Evolutionary conservation across 2,329 filamentous ascomycete species (phyloP).

Genomic region (Blastomyces parvus): DNA sequence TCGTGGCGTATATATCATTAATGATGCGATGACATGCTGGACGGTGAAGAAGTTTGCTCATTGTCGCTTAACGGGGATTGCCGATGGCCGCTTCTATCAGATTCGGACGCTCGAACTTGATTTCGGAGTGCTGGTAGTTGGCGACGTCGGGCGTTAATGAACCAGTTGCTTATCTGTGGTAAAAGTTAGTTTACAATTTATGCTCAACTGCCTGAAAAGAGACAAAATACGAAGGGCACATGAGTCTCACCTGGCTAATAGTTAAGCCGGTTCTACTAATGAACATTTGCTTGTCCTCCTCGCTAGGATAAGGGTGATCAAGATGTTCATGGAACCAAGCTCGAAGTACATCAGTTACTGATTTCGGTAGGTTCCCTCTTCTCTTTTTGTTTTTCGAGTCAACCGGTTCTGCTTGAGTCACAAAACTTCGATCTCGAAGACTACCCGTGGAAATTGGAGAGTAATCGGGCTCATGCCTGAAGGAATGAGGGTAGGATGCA

Average conservation of each 20-base stretch:
- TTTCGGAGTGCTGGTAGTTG: conserved; percentile 40
- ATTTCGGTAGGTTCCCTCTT: conserved; percentile 81
- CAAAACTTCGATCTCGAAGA: conserved; percentile 30
- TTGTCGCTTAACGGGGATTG: conserved; percentile 8
- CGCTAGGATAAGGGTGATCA: conserved; percentile 73
- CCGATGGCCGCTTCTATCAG: conserved; percentile 7
- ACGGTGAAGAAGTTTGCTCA: conserved; percentile 6
- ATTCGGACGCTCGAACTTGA: conserved; percentile 26
- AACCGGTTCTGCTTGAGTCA: conserved; percentile 29
- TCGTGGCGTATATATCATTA: not conserved
- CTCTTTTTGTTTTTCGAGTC: conserved; percentile 45
- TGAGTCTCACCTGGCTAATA: conserved; percentile 50
- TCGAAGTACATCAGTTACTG: conserved; percentile 71
- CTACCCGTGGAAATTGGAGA: conserved; percentile 24
- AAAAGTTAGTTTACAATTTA: conserved; percentile 1
- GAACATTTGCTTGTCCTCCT: conserved; percentile 77
- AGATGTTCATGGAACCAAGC: conserved; percentile 72
- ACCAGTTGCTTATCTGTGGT: conserved; percentile 45
- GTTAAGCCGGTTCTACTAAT: conserved; percentile 67
- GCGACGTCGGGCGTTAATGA: conserved; percentile 43
- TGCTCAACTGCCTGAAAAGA: not conserved
- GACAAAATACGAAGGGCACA: not conserved
- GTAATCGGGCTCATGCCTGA: conserved; percentile 27
- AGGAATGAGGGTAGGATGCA: conserved; percentile 19
- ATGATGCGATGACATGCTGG: conserved; percentile 7